phyloP scores from a whole-genome alignment of 208 protist species.

The Trypanosoma boissoni region DNA sequence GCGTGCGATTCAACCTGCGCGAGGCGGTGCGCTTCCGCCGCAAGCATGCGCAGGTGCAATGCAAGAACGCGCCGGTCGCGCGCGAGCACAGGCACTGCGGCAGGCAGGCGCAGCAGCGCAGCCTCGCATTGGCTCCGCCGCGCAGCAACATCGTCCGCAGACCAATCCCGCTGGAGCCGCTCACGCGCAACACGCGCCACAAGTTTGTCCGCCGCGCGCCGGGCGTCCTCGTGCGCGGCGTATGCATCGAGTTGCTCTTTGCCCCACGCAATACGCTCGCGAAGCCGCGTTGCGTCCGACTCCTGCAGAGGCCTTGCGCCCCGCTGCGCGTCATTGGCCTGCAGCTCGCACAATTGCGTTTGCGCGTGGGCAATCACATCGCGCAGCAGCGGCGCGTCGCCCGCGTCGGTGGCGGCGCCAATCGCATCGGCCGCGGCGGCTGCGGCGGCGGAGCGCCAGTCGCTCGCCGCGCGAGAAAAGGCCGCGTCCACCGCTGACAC shows the following conservation, averaged over 20 bases:
- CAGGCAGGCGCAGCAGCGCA: slow-evolving; percentile 7
- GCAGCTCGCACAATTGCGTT: not conserved
- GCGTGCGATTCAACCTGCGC: too few relatives aligned
- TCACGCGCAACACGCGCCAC: slow-evolving; percentile 5
- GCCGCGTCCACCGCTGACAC: slow-evolving; percentile 2
- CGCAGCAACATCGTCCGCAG: not conserved
- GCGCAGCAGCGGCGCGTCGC: slow-evolving; percentile 6
- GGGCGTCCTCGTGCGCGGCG: not conserved
- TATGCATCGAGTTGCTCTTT: slow-evolving; percentile 3
- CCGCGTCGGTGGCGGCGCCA: slow-evolving; percentile 1
- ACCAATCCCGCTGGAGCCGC: slow-evolving; percentile 14
- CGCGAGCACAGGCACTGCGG: slow-evolving; percentile 4
- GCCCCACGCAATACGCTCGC: not conserved
- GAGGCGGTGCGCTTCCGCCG: slow-evolving; percentile 22
- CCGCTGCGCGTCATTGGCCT: not conserved
- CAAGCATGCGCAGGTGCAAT: slow-evolving; percentile 19
- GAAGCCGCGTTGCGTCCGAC: not conserved
- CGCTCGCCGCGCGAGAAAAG: not conserved
- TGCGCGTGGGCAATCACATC: slow-evolving; percentile 6
- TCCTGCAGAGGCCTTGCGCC: too few relatives aligned
- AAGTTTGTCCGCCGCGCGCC: not conserved
- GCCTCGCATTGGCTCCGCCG: slow-evolving; percentile 7
- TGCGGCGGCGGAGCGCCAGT: too few relatives aligned
- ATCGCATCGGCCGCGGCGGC: slow-evolving; percentile 7
- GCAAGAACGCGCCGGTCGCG: slow-evolving; percentile 12